These are phyloP conservation scores for Fusarium pseudoanthophilum DNA, from an alignment of 2,329 filamentous ascomycete species.

Conservation along the genomic window DNA sequence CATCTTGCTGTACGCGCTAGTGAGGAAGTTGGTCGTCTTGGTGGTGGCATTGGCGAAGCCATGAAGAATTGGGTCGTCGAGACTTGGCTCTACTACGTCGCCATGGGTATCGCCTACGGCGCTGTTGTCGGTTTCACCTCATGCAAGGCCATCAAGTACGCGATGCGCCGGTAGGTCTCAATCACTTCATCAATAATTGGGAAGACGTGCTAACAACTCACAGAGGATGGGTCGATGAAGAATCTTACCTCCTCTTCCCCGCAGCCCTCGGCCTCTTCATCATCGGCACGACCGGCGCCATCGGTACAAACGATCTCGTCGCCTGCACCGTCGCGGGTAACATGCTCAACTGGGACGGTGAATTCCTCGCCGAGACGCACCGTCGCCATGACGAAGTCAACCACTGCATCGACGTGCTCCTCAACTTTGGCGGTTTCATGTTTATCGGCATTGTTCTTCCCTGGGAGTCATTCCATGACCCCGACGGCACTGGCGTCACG, in stretches of 20 bases:
- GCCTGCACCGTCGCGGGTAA: conserved; percentile 70
- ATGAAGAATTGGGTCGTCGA: conserved; percentile 68
- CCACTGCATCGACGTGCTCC: conserved; percentile 64
- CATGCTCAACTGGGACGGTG: conserved; percentile 70
- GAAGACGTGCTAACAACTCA: background rate
- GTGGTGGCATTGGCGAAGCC: conserved; percentile 62
- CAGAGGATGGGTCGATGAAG: conserved; percentile 65
- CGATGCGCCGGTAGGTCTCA: conserved; percentile 47
- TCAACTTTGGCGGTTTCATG: conserved; percentile 71
- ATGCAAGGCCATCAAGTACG: conserved; percentile 58
- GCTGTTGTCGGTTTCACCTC: conserved; percentile 60
- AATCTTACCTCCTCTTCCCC: conserved; percentile 64
- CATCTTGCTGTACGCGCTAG: conserved; percentile 34
- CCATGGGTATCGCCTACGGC: conserved; percentile 64
- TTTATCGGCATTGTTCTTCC: conserved; percentile 67
- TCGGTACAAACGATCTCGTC: conserved; percentile 69
- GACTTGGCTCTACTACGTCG: conserved; percentile 68
- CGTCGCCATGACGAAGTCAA: conserved; percentile 70
- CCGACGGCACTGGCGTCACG: conserved; percentile 64
- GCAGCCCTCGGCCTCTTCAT: conserved; percentile 65
- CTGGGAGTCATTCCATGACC: conserved; percentile 65
- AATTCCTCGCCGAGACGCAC: conserved; percentile 66
- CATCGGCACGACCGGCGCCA: conserved; percentile 65
- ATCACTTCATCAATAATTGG: background rate
- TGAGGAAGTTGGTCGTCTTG: conserved; percentile 60